Percentiles rank a stretch among this genome's conserved stretches.
Conservation (phyloP, 352 stramenopile species). For the Phytophthora citricola region DNA sequence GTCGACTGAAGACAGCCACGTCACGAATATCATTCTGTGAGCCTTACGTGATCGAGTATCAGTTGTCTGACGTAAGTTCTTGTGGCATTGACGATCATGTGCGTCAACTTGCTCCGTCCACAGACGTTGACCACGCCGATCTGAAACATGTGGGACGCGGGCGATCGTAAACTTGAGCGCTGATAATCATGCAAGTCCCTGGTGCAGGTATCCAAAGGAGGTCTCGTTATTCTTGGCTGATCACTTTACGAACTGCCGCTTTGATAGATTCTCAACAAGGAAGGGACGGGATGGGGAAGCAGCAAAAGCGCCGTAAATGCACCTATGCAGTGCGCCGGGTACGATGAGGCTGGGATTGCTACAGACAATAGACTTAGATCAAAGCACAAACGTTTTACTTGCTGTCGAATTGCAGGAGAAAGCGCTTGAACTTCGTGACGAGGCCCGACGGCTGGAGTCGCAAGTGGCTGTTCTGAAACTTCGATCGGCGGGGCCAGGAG, state of each 20-base stretch:
- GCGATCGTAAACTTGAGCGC: conserved; percentile 6
- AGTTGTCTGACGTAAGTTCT: conserved; percentile 1
- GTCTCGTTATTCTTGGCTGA: neutral
- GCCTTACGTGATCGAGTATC: neutral
- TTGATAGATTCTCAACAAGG: neutral
- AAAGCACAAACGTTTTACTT: neutral
- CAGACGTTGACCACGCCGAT: neutral
- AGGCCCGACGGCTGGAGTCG: conserved; percentile 14
- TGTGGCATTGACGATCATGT: neutral
- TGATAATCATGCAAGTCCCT: neutral
- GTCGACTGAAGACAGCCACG: conserved; percentile 25
- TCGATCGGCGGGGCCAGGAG: neutral
- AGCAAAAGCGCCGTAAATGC: conserved; percentile 13
- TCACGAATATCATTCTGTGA: conserved; percentile 6
- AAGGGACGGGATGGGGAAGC: neutral
- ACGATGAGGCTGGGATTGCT: neutral
- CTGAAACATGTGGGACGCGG: neutral
- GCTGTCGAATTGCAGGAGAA: conserved; percentile 9
- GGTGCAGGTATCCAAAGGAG: neutral
- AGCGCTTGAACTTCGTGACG: conserved; percentile 10
- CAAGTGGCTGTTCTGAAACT: conserved; percentile 20
- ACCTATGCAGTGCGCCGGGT: conserved; percentile 25
- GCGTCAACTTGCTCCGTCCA: neutral
- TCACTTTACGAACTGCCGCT: conserved; percentile 1
- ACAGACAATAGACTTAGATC: neutral